Conservation (phyloP, 2,329 filamentous ascomycete genomes). For the Arachnopeziza araneosa region DNA sequence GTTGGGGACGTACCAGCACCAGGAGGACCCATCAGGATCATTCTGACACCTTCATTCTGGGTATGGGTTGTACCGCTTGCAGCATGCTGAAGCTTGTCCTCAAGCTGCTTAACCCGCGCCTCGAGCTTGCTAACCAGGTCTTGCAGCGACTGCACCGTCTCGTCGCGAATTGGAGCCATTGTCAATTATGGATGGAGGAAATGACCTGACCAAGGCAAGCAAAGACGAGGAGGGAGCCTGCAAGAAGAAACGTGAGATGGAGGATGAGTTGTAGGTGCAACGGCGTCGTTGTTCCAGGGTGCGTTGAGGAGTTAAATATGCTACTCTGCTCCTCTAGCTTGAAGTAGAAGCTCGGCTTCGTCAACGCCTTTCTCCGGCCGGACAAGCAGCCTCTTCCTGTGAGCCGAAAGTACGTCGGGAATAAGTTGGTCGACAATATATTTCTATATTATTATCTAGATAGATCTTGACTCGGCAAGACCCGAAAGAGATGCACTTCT, state of each 20-base stretch:
- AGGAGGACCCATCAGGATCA: slow-evolving; percentile 96
- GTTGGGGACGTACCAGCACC: slow-evolving; percentile 72
- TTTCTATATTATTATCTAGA: background rate
- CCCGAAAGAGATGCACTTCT: background rate
- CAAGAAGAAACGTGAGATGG: slow-evolving; percentile 1
- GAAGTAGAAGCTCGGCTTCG: slow-evolving; percentile 14
- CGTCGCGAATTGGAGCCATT: slow-evolving; percentile 87
- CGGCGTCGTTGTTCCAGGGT: slow-evolving; percentile 6
- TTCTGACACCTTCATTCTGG: slow-evolving; percentile 68
- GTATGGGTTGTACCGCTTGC: slow-evolving; percentile 47
- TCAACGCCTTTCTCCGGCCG: slow-evolving; percentile 1
- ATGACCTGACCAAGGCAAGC: slow-evolving; percentile 1
- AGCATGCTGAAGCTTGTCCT: slow-evolving; percentile 57
- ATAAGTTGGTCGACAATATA: background rate
- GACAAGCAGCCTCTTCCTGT: slow-evolving; percentile 7
- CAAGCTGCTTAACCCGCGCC: slow-evolving; percentile 77
- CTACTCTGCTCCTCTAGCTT: background rate
- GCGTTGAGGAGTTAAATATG: slow-evolving; percentile 12
- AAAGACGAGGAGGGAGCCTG: background rate
- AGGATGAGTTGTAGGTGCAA: slow-evolving; percentile 13
- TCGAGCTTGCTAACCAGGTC: slow-evolving; percentile 80
- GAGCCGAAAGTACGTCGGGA: slow-evolving; percentile 3
- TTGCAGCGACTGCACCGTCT: slow-evolving; percentile 73
- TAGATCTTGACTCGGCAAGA: too few species aligned
- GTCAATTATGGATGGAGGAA: slow-evolving; percentile 32